These are phyloP conservation scores for Kurtzmaniella fragi DNA, from an alignment of 805 yeast genomes.

Conservation along the genomic window DNA sequence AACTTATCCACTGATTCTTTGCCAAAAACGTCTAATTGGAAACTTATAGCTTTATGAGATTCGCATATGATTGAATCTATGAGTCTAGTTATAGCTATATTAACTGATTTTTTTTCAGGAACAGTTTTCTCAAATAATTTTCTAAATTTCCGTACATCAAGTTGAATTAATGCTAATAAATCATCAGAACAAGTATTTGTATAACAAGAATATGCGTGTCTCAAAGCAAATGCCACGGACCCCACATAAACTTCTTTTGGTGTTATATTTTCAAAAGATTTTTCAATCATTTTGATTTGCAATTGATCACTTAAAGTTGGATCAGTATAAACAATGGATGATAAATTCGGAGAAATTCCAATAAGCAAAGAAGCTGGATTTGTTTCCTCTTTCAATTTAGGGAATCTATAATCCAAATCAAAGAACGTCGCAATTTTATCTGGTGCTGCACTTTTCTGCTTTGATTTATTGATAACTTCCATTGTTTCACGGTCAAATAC, in stretches of 20 bases:
- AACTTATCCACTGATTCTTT: slow-evolving; percentile 74
- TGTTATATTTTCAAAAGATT: slow-evolving; percentile 6
- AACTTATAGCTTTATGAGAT: slow-evolving; percentile 69
- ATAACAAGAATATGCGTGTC: slow-evolving; percentile 69
- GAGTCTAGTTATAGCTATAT: slow-evolving; percentile 16
- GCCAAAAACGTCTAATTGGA: slow-evolving; percentile 58
- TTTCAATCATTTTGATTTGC: slow-evolving; percentile 16
- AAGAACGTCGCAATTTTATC: slow-evolving; percentile 34
- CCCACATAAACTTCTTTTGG: slow-evolving; percentile 35
- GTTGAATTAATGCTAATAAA: slow-evolving; percentile 50
- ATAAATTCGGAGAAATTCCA: slow-evolving; percentile 48
- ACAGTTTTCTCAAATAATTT: slow-evolving; percentile 8
- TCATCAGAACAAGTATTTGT: slow-evolving; percentile 67
- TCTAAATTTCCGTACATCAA: slow-evolving; percentile 31
- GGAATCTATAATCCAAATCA: slow-evolving; percentile 53
- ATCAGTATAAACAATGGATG: slow-evolving; percentile 32
- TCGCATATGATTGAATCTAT: slow-evolving; percentile 50
- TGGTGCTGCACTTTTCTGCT: slow-evolving; percentile 17
- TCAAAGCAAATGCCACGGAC: slow-evolving; percentile 57
- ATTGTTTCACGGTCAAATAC: slow-evolving; percentile 35
- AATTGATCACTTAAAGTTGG: slow-evolving; percentile 7
- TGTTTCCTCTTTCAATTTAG: slow-evolving; percentile 17
- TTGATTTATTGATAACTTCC: slow-evolving; percentile 14
- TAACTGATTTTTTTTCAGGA: slow-evolving; percentile 11
- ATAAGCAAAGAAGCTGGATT: slow-evolving; percentile 23